Base-by-base conservation (phyloP, 192 early-diverging fungal species). In the Coemansia sp. region DNA sequence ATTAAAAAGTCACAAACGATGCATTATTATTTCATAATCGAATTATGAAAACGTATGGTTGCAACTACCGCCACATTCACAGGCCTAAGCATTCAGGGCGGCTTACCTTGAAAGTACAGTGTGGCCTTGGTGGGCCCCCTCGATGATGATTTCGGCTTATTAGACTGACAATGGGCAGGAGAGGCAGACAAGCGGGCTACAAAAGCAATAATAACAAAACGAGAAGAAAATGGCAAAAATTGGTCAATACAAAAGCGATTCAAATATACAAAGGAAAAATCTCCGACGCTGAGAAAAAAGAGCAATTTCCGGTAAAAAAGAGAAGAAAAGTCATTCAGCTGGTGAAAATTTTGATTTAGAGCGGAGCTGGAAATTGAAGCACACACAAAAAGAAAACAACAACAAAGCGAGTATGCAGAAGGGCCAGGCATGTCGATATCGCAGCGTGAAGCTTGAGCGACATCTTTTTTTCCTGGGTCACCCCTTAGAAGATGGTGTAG, bases 301-400 rank as follows among this genome's bases (percentile, higher is more conserved):
- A 23, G 45, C 10, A 10, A n/a, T n/a, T n/a, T n/a, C n/a, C n/a
- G n/a, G n/a, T 23, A 4, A 25, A 41, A 50, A 13, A 27, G 3
- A n/a, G n/a, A n/a, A n/a, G n/a, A n/a, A n/a, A n/a, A n/a, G n/a
- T n/a, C n/a, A n/a, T n/a, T n/a, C n/a, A n/a, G n/a, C n/a, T n/a
- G n/a, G n/a, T n/a, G n/a, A n/a, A n/a, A n/a, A n/a, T n/a, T n/a
- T n/a, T n/a, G n/a, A n/a, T n/a, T 27, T 50, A 14, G 25, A 50
- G 47, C 47, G 47, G 47, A 28, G 47, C 25, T 50, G 47, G 47
- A 50, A 50, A 50, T 50, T 20, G 47, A n/a, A n/a, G n/a, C n/a
- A n/a, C n/a, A n/a, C n/a, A n/a, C n/a, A n/a, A n/a, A n/a, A n/a
- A n/a, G n/a, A n/a, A n/a, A n/a, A n/a, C n/a, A n/a, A n/a, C n/a